Conservation (phyloP, 2,329 filamentous ascomycete species). For the Diaporthe australafricana region DNA sequence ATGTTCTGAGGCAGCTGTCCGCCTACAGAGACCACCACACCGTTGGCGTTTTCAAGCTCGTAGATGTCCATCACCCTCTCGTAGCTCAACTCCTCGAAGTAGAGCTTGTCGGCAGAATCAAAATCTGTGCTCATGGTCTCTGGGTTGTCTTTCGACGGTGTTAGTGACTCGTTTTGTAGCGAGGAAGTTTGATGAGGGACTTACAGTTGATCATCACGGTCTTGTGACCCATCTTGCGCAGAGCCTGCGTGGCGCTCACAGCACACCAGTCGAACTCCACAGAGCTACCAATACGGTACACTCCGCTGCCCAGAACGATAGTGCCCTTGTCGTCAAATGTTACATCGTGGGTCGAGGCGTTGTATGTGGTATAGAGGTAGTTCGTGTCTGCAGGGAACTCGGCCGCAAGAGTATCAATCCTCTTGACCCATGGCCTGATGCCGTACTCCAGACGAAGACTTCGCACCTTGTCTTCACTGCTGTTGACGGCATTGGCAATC, state of each 20-base stretch:
- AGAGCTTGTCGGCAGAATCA: conserved; percentile 89
- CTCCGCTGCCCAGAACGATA: conserved; percentile 90
- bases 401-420: conserved; percentile 95
- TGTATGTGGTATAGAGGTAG: conserved; percentile 98
- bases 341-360: conserved; percentile 92
- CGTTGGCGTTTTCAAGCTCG: conserved; percentile 85
- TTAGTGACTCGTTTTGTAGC: no score
- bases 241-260: conserved; percentile 86
- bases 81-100: conserved; percentile 97
- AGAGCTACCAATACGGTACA: conserved; percentile 97
- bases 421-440: conserved; percentile 96
- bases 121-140: conserved; percentile 88
- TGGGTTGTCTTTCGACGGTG: no score
- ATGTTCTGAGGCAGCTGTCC: conserved; percentile 98
- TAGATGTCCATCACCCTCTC: conserved; percentile 99
- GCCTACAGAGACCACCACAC: conserved; percentile 94
- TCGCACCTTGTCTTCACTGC: conserved; percentile 90
- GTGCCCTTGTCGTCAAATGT: conserved; percentile 93
- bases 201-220: conserved; percentile 93
- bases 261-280: conserved; percentile 99
- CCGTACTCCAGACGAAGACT: conserved; percentile 86
- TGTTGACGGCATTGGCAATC: conserved; percentile 87
- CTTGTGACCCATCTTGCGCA: conserved; percentile 91
- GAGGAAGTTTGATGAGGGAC: no score
- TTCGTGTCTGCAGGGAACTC: conserved; percentile 97